Percentiles rank a stretch among this genome's conserved stretches.
Evolutionary conservation across 2,329 filamentous ascomycete genomes (phyloP).

Genomic region (Hypocrella siamensis): DNA sequence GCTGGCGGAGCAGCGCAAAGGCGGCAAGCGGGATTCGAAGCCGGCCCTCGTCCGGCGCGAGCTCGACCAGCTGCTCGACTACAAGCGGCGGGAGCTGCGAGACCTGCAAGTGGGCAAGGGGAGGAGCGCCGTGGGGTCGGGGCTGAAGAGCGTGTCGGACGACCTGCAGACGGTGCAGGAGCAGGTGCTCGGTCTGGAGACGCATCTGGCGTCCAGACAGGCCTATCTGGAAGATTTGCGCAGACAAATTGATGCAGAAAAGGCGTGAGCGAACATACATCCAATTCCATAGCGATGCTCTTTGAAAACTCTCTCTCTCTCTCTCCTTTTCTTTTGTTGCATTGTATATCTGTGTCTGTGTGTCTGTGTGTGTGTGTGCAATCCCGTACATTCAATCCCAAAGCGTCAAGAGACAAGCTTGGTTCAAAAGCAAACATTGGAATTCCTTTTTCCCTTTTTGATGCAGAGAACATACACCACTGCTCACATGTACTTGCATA

Average conservation of each 20-base stretch:
- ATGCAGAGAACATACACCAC: too few species aligned
- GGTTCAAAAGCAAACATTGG: too few species aligned
- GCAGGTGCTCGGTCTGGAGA: conserved; percentile 81
- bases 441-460: too few species aligned
- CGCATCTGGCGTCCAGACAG: conserved; percentile 63
- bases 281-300: neutral
- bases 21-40: conserved; percentile 57
- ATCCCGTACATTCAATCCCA: too few species aligned
- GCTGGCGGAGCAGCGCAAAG: conserved; percentile 47
- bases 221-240: conserved; percentile 61
- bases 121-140: conserved; percentile 52
- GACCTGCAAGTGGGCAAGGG: conserved; percentile 60
- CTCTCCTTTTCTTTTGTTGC: neutral
- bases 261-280: conserved; percentile 16
- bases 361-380: too few species aligned
- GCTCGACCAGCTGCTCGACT: conserved; percentile 84
- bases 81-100: conserved; percentile 68
- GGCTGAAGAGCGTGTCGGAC: conserved; percentile 62
- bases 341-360: neutral
- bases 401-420: too few species aligned
- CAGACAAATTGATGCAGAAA: conserved; percentile 78
- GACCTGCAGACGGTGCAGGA: conserved; percentile 85
- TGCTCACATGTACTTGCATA: too few species aligned
- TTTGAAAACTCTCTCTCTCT: neutral
- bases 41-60: conserved; percentile 89